Conservation (phyloP, 306 rosid species). For the Potentilla sterilis region DNA sequence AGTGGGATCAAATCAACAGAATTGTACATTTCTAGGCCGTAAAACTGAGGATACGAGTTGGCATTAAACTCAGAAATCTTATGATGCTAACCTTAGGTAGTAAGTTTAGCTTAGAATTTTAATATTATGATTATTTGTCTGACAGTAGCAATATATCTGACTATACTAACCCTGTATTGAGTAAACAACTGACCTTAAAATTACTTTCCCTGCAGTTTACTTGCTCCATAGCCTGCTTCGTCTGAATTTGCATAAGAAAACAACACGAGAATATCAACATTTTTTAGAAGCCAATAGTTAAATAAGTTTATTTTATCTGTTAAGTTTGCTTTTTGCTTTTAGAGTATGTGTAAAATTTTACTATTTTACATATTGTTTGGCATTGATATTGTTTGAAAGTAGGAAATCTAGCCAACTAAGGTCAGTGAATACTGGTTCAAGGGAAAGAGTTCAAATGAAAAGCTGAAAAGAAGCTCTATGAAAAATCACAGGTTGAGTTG, state of each 20-base stretch:
- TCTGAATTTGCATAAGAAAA: slow-evolving; percentile 40
- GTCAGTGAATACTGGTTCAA: background rate
- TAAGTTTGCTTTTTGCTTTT: background rate
- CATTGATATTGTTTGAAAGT: background rate
- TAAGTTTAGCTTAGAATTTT: background rate
- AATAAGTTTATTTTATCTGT: background rate
- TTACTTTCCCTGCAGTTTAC: slow-evolving; percentile 47
- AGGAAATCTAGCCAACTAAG: background rate
- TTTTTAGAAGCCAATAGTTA: background rate
- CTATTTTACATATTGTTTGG: no score
- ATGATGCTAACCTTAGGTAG: background rate
- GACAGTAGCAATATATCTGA: background rate
- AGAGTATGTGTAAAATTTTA: background rate
- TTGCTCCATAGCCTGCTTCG: slow-evolving; percentile 55
- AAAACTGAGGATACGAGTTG: background rate
- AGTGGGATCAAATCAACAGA: background rate
- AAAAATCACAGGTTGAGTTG: slow-evolving; percentile 6
- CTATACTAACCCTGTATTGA: background rate
- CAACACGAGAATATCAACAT: background rate
- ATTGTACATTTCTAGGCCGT: background rate
- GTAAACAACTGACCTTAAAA: slow-evolving; percentile 56
- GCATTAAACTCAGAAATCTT: background rate
- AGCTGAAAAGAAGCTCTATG: background rate
- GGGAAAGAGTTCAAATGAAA: background rate
- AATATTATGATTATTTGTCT: background rate